Percentiles rank a stretch among this genome's conserved stretches.
phyloP scores from a whole-genome alignment of 2,329 filamentous ascomycete species.

The Septoria petroselini region DNA sequence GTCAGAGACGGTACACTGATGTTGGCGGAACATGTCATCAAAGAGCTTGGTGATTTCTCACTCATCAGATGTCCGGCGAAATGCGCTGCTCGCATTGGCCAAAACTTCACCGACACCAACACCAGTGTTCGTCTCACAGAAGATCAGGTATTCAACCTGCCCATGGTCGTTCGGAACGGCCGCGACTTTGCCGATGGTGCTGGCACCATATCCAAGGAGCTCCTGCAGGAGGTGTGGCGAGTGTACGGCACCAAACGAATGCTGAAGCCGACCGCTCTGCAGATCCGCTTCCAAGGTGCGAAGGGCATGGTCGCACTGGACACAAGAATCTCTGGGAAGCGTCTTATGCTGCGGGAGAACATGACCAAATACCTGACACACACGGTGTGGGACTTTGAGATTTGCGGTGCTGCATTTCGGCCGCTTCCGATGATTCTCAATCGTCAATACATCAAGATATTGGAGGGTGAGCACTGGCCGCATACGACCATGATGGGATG shows the following conservation, averaged over 20 bases:
- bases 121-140: slow-evolving; percentile 54
- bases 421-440: slow-evolving; percentile 71
- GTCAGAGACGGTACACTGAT: slow-evolving; percentile 32
- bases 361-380: slow-evolving; percentile 74
- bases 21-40: slow-evolving; percentile 44
- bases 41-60: slow-evolving; percentile 50
- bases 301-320: slow-evolving; percentile 80
- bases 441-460: slow-evolving; percentile 77
- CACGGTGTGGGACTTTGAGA: slow-evolving; percentile 59
- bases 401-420: slow-evolving; percentile 66
- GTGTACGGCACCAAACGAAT: slow-evolving; percentile 48
- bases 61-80: slow-evolving; percentile 55
- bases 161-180: slow-evolving; percentile 54
- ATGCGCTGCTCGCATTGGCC: slow-evolving; percentile 59
- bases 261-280: slow-evolving; percentile 62
- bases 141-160: slow-evolving; percentile 40
- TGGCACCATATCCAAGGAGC: slow-evolving; percentile 64
- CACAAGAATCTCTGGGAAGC: slow-evolving; percentile 54
- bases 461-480: slow-evolving; percentile 53
- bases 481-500: not conserved
- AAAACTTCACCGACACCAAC: slow-evolving; percentile 72
- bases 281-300: slow-evolving; percentile 69
- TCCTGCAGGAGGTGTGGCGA: slow-evolving; percentile 61
- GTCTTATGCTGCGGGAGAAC: slow-evolving; percentile 63
- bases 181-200: slow-evolving; percentile 76